Evolutionary conservation across 306 rosid species (phyloP).

Genomic region (Neltuma alba): DNA sequence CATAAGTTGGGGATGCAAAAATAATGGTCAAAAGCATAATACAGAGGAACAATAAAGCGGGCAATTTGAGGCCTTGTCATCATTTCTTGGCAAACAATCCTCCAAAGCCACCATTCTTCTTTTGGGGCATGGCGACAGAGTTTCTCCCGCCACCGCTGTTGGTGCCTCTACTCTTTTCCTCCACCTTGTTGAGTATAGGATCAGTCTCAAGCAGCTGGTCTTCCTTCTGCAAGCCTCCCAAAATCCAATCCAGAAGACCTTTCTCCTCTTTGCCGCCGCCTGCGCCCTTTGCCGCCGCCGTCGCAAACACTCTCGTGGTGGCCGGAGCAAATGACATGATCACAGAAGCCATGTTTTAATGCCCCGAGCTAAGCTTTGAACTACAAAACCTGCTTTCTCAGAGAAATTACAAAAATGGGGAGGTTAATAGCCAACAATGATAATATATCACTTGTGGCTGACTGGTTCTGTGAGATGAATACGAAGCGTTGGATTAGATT

Average conservation of each 20-base stretch:
- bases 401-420: no score
- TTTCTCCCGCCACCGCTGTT: slow-evolving; percentile 36
- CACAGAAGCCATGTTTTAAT: slow-evolving; percentile 66
- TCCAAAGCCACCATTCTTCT: slow-evolving; percentile 75
- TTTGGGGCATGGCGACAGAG: slow-evolving; percentile 60
- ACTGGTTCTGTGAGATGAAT: no score
- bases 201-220: slow-evolving; percentile 77
- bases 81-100: slow-evolving; percentile 69
- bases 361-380: no score
- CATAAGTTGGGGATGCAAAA: slow-evolving; percentile 9
- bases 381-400: no score
- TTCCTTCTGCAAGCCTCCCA: slow-evolving; percentile 73
- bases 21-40: slow-evolving; percentile 28
- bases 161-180: slow-evolving; percentile 56
- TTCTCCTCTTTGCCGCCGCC: slow-evolving; percentile 69
- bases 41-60: slow-evolving; percentile 25
- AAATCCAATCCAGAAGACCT: slow-evolving; percentile 69
- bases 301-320: slow-evolving; percentile 56
- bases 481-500: no score
- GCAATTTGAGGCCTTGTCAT: slow-evolving; percentile 21
- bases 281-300: slow-evolving; percentile 63
- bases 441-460: no score
- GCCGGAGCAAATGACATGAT: slow-evolving; percentile 64
- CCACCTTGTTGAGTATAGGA: slow-evolving; percentile 82
- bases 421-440: no score